Conservation (phyloP, 2,329 filamentous ascomycete species). For the Elsinoe perseae region DNA sequence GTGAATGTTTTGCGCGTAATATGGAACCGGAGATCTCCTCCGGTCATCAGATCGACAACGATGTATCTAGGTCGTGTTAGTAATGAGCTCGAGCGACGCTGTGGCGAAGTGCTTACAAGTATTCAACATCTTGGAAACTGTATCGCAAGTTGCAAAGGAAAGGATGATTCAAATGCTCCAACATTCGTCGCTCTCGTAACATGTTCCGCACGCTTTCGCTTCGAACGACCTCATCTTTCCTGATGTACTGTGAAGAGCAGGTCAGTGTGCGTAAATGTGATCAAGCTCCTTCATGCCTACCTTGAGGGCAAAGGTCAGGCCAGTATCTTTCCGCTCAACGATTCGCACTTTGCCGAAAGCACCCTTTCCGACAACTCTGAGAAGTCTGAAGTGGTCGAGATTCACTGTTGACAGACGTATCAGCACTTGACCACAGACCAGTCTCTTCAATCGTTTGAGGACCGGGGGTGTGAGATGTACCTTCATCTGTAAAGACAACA, state of each 20-base stretch:
- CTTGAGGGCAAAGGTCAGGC: constrained; percentile 89
- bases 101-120: constrained; percentile 59
- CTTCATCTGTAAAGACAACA: constrained; percentile 86
- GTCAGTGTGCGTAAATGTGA: no score
- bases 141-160: constrained; percentile 98
- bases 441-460: background rate
- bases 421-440: background rate
- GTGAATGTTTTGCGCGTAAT: constrained; percentile 97
- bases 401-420: constrained; percentile 55
- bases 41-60: constrained; percentile 96
- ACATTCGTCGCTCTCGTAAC: constrained; percentile 92
- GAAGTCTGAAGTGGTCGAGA: constrained; percentile 90
- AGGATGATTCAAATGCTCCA: constrained; percentile 94
- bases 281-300: no score
- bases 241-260: constrained; percentile 20
- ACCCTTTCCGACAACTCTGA: constrained; percentile 93
- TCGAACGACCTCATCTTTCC: constrained; percentile 64
- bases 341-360: constrained; percentile 99
- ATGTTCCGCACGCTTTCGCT: constrained; percentile 98
- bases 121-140: constrained; percentile 98
- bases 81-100: no score
- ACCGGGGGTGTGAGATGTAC: constrained; percentile 44
- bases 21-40: constrained; percentile 92
- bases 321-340: constrained; percentile 93
- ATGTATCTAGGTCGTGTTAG: no score